Conservation (phyloP, 192 early-diverging fungal genomes). For the Powellomyces hirtus region DNA sequence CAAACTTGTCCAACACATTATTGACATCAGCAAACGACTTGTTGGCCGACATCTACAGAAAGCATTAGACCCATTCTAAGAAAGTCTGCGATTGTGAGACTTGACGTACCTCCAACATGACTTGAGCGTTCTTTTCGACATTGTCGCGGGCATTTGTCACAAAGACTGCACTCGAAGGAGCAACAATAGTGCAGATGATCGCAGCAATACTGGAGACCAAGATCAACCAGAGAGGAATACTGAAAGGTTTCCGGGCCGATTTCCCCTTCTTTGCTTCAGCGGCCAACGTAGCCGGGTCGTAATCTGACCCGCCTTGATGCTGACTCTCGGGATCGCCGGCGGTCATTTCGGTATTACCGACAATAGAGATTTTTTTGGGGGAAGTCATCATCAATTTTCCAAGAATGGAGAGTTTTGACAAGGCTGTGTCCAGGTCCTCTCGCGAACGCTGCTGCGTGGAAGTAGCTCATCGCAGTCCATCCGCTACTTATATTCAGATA, state of each 20-base stretch:
- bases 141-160: slow-evolving; percentile 7
- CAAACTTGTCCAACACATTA: neutral
- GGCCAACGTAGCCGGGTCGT: neutral
- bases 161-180: neutral
- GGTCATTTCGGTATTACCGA: too few species aligned
- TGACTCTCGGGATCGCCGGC: too few species aligned
- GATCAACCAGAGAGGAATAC: neutral
- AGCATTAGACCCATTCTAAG: neutral
- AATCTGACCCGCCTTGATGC: neutral
- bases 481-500: too few species aligned
- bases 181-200: neutral
- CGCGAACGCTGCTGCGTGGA: too few species aligned
- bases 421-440: too few species aligned
- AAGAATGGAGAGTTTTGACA: too few species aligned
- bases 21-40: neutral
- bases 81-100: too few species aligned
- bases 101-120: slow-evolving; percentile 3
- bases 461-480: too few species aligned
- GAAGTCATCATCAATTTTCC: too few species aligned
- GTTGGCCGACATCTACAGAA: neutral
- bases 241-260: too few species aligned
- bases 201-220: neutral
- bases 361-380: too few species aligned
- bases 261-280: neutral
- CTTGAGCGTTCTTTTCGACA: slow-evolving; percentile 9